Evolutionary conservation across 139 green algal species (phyloP), one percentile per base, ranked within the genome.

Genomic region (Picochlorum sp.): DNA sequence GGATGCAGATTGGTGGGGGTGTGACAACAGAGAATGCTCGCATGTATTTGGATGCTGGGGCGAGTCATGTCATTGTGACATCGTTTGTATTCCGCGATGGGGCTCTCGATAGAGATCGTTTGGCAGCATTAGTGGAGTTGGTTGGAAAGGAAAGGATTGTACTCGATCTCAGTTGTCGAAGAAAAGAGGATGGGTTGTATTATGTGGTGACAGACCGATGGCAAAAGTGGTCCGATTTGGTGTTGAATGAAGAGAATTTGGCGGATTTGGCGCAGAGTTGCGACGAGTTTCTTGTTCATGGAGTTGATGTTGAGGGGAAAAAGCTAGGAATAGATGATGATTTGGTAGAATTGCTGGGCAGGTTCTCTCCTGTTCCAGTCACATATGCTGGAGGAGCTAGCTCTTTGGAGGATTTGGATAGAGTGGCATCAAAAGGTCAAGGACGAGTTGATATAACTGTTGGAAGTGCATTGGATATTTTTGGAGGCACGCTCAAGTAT

Each of bases 231-330:
- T 84, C 68, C 55, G 63, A 74, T 20, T 66, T 88, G 30, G 58
- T 65, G 3, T 68, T 96, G 15, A 71, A 66, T 49, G 56, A 73
- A 28, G 62, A 71, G 10, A 87, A 76, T 4, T 70, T 99, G 31
- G 74, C 20, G 0, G 0, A 67, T 4, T 81, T 99, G 28, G 81
- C 87, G 0, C 49, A 69, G 26, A 86, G 66, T 61, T 95, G 88
- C 65, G 84, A 89, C 58, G 94, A 99, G 82, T 97, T 99, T 62
- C 74, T 99, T 65, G 94, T 95, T 34, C 94, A 99, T 73, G 94
- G 88, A 1, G 94, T 99, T 28, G 94, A 98, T 66, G 91, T 97
- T 49, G 94, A 99, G 78, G 94, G 94, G 64, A 96, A 89, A 87
- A 84, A 95, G 79, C 76, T 95, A 51, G 93, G 94, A 26, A 91